phyloP scores from a whole-genome alignment of 257 asterid genomes.

The Cinchona pubescens region DNA sequence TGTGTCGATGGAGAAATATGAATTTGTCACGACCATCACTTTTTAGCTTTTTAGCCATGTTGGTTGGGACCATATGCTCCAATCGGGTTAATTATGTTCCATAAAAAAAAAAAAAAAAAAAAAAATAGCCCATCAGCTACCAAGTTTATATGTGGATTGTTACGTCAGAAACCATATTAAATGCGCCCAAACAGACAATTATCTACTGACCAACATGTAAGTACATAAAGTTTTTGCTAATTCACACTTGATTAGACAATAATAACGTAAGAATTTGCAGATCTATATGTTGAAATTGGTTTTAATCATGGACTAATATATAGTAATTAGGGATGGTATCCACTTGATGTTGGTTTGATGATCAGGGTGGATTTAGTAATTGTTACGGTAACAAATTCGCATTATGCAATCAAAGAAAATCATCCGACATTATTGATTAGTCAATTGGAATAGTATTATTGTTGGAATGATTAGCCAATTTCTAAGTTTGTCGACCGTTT shows the following conservation, averaged over 20 bases:
- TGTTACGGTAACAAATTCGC: neutral
- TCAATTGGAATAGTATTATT: neutral
- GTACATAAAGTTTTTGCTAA: neutral
- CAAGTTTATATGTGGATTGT: neutral
- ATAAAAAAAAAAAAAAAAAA: neutral
- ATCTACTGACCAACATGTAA: too few species aligned
- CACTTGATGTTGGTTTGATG: neutral
- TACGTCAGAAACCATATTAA: neutral
- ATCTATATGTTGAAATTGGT: neutral
- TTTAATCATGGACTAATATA: neutral
- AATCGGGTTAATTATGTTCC: constrained; percentile 1
- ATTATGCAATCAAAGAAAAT: constrained; percentile 2
- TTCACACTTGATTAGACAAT: neutral
- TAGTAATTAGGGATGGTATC: neutral
- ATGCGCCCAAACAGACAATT: neutral
- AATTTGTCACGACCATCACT: constrained; percentile 22
- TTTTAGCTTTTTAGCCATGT: constrained; percentile 6
- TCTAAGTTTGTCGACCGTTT: neutral
- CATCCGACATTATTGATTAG: neutral
- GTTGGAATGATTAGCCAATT: neutral
- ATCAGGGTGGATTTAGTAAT: neutral
- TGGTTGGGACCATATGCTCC: constrained; percentile 25
- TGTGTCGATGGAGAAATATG: constrained; percentile 24
- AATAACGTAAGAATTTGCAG: too few species aligned
- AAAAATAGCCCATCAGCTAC: constrained; percentile 1